Evolutionary conservation across 1,284 basidiomycete genomes (phyloP).

Genomic region (Pulveroboletus sp.): DNA sequence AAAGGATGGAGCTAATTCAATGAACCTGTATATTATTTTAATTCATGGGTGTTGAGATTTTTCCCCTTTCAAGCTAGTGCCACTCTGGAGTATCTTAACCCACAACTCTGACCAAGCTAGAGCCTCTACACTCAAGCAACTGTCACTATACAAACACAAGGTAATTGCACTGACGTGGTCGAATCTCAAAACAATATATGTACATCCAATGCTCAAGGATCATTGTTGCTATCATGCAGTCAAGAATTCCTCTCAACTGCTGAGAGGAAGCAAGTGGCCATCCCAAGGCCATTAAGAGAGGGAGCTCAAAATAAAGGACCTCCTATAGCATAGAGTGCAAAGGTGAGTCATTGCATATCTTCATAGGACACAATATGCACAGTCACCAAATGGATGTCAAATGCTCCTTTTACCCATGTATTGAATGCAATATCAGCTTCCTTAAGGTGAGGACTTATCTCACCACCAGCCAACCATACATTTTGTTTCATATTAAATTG

Average conservation of each 20-base stretch:
- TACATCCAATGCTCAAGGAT: background rate
- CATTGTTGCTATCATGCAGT: slow-evolving; percentile 15
- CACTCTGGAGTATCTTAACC: background rate
- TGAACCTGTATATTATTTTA: background rate
- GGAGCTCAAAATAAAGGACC: slow-evolving; percentile 5
- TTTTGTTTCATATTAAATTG: too few species aligned
- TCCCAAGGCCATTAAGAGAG: slow-evolving; percentile 14
- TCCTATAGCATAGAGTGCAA: slow-evolving; percentile 8
- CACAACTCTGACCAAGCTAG: background rate
- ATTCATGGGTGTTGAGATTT: background rate
- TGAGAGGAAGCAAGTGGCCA: slow-evolving; percentile 22
- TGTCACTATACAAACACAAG: background rate
- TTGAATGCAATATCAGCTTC: slow-evolving; percentile 19
- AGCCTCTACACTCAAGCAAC: background rate
- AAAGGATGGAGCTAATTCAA: background rate
- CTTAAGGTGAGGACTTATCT: slow-evolving; percentile 21
- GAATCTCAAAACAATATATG: slow-evolving; percentile 12
- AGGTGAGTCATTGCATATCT: too few species aligned
- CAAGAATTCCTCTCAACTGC: slow-evolving; percentile 21
- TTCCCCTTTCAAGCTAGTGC: too few species aligned
- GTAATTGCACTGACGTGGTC: background rate
- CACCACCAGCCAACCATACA: slow-evolving; percentile 4
- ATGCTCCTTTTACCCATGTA: slow-evolving; percentile 20
- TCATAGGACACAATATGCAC: slow-evolving; percentile 13
- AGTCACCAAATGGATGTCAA: slow-evolving; percentile 12